Conservation (phyloP, 805 yeast species). For the Suhomyces vadensis region DNA sequence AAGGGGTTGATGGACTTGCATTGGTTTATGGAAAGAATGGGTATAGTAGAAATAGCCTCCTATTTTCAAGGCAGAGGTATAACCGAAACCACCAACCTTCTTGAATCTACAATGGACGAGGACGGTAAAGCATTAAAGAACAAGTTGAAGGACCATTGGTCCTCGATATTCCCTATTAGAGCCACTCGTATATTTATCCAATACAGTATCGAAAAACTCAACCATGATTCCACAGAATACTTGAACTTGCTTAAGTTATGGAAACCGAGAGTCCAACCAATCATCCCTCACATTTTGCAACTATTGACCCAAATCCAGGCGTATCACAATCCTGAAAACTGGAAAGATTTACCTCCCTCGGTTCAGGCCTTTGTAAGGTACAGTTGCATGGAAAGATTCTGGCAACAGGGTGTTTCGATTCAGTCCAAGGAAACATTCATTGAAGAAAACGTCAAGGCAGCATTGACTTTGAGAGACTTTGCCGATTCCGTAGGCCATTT, state of each 20-base stretch:
- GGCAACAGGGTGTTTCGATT: conserved; percentile 98
- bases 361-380: conserved; percentile 91
- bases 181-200: conserved; percentile 94
- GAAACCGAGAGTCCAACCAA: conserved; percentile 92
- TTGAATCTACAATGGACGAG: conserved; percentile 86
- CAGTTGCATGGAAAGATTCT: conserved; percentile 88
- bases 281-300: conserved; percentile 87
- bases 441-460: conserved; percentile 91
- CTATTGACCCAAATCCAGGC: conserved; percentile 88
- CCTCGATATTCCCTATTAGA: conserved; percentile 89
- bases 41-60: conserved; percentile 89
- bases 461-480: conserved; percentile 90
- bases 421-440: conserved; percentile 93
- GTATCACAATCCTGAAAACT: conserved; percentile 89
- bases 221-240: conserved; percentile 75
- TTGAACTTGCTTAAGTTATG: conserved; percentile 70
- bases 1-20: conserved; percentile 87
- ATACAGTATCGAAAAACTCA: conserved; percentile 89
- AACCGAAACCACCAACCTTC: conserved; percentile 68
- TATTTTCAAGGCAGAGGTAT: conserved; percentile 85
- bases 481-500: conserved; percentile 98
- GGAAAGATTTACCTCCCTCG: conserved; percentile 83
- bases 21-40: conserved; percentile 98
- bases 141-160: conserved; percentile 87
- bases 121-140: conserved; percentile 75